phyloP scores from a whole-genome alignment of 306 rosid species.

The Lathyrus oleraceus region DNA sequence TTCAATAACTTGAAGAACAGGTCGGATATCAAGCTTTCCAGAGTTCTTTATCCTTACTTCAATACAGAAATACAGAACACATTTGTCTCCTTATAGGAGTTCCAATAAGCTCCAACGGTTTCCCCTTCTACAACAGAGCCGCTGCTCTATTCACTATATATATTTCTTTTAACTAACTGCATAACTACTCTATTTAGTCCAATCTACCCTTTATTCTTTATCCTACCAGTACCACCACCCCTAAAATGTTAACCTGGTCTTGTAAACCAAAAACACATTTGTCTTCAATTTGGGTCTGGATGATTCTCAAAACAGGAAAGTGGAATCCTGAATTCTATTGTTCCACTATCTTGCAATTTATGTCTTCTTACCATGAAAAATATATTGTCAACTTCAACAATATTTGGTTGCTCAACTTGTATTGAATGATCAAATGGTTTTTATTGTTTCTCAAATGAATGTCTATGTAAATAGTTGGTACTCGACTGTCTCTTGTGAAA shows the following conservation, averaged over 20 bases:
- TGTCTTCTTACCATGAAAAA: not conserved
- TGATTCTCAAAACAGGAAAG: not conserved
- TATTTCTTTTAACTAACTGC: not conserved
- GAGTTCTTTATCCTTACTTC: not conserved
- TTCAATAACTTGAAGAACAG: slow-evolving; percentile 22
- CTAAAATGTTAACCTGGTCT: not conserved
- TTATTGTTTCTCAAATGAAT: too few species aligned
- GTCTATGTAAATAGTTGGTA: too few species aligned
- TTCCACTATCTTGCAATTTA: too few species aligned
- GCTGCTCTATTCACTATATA: not conserved
- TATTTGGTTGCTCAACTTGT: not conserved
- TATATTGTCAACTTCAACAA: not conserved
- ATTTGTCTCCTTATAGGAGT: not conserved
- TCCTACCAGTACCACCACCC: not conserved
- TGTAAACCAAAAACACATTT: not conserved
- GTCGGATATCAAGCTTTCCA: slow-evolving; percentile 16
- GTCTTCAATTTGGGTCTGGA: not conserved
- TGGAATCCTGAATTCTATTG: not conserved
- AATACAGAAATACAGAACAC: not conserved
- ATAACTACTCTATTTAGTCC: not conserved
- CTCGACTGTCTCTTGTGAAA: too few species aligned
- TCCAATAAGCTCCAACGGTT: not conserved
- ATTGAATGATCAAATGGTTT: too few species aligned
- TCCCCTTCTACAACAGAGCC: not conserved
- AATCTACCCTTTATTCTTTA: not conserved